Evolutionary conservation across 495 filamentous ascomycete species (phyloP), one percentile per base, ranked within the genome.

Genomic region (Penicillium malachiteum): DNA sequence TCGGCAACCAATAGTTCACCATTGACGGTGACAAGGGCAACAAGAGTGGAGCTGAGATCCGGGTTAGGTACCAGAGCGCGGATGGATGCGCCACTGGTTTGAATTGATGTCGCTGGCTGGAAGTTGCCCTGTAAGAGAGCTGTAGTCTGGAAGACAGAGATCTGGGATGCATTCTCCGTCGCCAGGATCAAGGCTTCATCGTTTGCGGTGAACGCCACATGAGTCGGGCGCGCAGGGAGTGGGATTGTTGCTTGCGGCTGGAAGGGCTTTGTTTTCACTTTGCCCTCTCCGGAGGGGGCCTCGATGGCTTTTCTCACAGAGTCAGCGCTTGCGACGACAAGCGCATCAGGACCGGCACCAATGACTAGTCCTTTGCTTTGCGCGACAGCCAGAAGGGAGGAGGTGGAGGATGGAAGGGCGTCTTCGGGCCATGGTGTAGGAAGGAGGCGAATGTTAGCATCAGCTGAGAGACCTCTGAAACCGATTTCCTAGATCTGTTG

Each of bases 1-100:
- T 96, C 89, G 8, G 91, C 89, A 66, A 99, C 83, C 55, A 90
- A 70, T 5, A 99, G 81, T 49, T 92, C 84, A 33, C 94, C 95
- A 54, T 85, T 84, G 44, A 67, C 78, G 2, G 92, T 92, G 26
- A 97, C 85, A 14, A 92, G 76, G 9, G 91, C 92, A 59, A 94
- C 85, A 21, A 88, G 71, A 4, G 68, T 65, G 14, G 74, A 75
- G 9, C 78, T 78, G 7, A 81, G 76, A 54, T 83, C 83, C 34
- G 92, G 94, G 67, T 97, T 97, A 5, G 95, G 88, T 12, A 84
- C 75, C 30, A 99, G 66, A 12, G 85, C 81, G 50, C 94, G 84
- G 32, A 97, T 78, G 11, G 86, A 71, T 48, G 84, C 81, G 38
- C 86, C 84, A 60, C 89, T 88, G 2, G 92, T 96, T 0, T 78